A percentile compares a stretch with the other conserved stretches of the same genome.
phyloP scores from a whole-genome alignment of 176 grass and related monocot species.

The Coix lacrymajobi region DNA sequence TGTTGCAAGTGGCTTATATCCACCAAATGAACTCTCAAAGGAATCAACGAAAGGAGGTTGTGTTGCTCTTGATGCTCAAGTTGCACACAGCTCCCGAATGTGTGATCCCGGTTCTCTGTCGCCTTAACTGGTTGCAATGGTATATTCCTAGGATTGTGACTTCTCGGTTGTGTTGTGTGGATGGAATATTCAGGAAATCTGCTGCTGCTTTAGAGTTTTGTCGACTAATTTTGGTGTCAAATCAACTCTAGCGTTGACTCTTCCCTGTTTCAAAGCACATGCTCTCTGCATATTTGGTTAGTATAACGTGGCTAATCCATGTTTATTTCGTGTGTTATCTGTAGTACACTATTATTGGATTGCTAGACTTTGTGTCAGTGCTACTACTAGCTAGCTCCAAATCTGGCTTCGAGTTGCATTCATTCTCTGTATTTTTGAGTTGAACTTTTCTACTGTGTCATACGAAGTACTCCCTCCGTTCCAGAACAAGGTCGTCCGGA shows the following conservation, averaged over 20 bases:
- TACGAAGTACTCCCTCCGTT: too few relatives aligned
- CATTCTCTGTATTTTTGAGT: not conserved
- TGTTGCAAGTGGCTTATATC: not conserved
- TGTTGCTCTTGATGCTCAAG: not conserved
- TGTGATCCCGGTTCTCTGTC: not conserved
- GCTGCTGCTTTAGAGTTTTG: not conserved
- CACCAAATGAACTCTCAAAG: not conserved
- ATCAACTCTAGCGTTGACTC: slow-evolving; percentile 23
- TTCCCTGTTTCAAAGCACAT: not conserved
- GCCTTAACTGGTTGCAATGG: not conserved
- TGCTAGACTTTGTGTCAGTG: not conserved
- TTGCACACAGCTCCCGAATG: not conserved
- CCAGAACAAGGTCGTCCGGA: too few relatives aligned
- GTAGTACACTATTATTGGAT: not conserved
- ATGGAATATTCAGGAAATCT: slow-evolving; percentile 19
- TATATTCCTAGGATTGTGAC: slow-evolving; percentile 2
- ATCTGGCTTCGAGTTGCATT: slow-evolving; percentile 14
- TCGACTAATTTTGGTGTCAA: not conserved
- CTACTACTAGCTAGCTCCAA: slow-evolving; percentile 18
- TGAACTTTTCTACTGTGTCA: not conserved
- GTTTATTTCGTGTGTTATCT: not conserved
- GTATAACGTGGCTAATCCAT: not conserved
- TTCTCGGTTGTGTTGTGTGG: not conserved
- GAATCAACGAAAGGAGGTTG: not conserved
- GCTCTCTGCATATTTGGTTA: not conserved